Percentiles rank a stretch among this genome's conserved stretches.
phyloP scores from a whole-genome alignment of 2,329 filamentous ascomycete genomes.

The Tolypocladium pustulatum region DNA sequence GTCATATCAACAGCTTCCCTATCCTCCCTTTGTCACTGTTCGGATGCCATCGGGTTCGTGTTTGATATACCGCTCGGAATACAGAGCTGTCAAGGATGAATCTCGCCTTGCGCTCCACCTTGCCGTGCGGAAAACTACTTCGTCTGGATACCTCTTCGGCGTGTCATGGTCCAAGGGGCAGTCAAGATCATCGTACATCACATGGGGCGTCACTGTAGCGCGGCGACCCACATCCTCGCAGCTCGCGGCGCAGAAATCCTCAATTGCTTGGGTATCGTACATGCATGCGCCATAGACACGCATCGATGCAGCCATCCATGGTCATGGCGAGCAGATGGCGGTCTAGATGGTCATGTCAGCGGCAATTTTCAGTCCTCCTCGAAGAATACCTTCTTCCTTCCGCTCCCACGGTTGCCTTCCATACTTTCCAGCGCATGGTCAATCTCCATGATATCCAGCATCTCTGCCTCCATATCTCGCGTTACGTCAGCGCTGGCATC shows the following conservation, averaged over 20 bases:
- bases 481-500: slow-evolving; percentile 39
- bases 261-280: slow-evolving; percentile 10
- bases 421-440: slow-evolving; percentile 48
- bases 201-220: background rate
- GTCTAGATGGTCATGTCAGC: slow-evolving; percentile 12
- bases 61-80: slow-evolving; percentile 63
- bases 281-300: slow-evolving; percentile 3
- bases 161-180: background rate
- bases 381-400: slow-evolving; percentile 42
- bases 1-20: slow-evolving; percentile 26
- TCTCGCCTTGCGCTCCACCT: slow-evolving; percentile 71
- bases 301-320: background rate
- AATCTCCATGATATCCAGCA: slow-evolving; percentile 57
- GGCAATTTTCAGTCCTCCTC: slow-evolving; percentile 23
- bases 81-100: slow-evolving; percentile 64
- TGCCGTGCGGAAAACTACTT: slow-evolving; percentile 49
- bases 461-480: slow-evolving; percentile 47
- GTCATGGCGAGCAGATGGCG: background rate
- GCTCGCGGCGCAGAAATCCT: slow-evolving; percentile 1
- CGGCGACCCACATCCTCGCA: background rate
- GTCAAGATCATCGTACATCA: background rate
- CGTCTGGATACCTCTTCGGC: background rate
- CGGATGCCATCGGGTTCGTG: slow-evolving; percentile 14
- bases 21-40: slow-evolving; percentile 21
- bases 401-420: slow-evolving; percentile 36